phyloP scores from a whole-genome alignment of 768 basidiomycete species.

The Cystofilobasidium macerans region DNA sequence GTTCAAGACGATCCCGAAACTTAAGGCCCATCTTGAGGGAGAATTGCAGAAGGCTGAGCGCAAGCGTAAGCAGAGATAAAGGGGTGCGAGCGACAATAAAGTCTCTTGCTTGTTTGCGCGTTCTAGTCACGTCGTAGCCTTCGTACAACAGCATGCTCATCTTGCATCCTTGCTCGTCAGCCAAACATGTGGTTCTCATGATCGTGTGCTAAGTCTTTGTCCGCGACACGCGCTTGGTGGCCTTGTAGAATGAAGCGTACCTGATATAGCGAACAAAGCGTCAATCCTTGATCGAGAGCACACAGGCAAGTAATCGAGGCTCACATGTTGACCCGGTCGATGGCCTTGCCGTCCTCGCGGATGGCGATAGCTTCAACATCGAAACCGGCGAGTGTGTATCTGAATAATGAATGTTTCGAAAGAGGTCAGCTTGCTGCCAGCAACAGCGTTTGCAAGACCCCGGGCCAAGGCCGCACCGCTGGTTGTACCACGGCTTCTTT shows the following conservation, averaged over 20 bases:
- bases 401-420: conserved; percentile 28
- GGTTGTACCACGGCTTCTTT: conserved; percentile 56
- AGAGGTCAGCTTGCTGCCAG: background rate
- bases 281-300: background rate
- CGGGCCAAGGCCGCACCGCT: conserved; percentile 37
- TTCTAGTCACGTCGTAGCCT: too few relatives aligned
- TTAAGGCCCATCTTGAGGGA: conserved; percentile 7
- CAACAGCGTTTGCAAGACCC: background rate
- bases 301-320: conserved; percentile 33
- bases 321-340: conserved; percentile 64
- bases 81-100: too few relatives aligned
- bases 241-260: conserved; percentile 31
- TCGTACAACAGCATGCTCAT: too few relatives aligned
- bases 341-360: conserved; percentile 46
- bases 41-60: background rate
- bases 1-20: conserved; percentile 12
- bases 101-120: too few relatives aligned
- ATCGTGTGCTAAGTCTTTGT: too few relatives aligned
- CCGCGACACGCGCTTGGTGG: conserved; percentile 4
- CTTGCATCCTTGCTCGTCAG: too few relatives aligned
- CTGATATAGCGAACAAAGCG: conserved; percentile 2
- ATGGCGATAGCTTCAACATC: conserved; percentile 47
- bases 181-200: too few relatives aligned
- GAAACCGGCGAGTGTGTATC: conserved; percentile 50
- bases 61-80: background rate